Conservation (phyloP, 441 rosid genomes). For the Populus trichocarpa region DNA sequence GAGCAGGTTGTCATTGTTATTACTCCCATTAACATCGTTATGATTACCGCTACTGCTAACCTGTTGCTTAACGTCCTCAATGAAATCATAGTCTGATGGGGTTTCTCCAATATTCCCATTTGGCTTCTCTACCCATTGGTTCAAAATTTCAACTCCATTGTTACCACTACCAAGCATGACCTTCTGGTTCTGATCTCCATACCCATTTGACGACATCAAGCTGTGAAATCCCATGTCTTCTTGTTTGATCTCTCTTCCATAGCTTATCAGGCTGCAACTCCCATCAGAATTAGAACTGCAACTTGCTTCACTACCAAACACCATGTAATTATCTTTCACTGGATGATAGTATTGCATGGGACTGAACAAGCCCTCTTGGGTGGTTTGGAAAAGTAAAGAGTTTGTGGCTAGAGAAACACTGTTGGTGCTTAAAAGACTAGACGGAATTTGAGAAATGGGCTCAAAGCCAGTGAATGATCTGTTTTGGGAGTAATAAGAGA, state of each 20-base stretch:
- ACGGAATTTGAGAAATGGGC: conserved; percentile 25
- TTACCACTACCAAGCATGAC: conserved; percentile 30
- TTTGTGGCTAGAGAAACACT: conserved; percentile 8
- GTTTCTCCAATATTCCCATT: conserved; percentile 27
- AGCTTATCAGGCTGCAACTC: conserved; percentile 42
- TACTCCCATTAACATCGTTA: background rate
- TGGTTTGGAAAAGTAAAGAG: conserved; percentile 22
- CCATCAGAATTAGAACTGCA: conserved; percentile 54
- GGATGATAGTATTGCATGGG: conserved; percentile 31
- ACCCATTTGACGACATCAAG: conserved; percentile 18
- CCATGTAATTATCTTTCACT: conserved; percentile 36
- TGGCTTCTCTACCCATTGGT: conserved; percentile 29
- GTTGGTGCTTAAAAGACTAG: conserved; percentile 22
- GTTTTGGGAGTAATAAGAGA: conserved; percentile 24
- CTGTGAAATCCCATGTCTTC: conserved; percentile 34
- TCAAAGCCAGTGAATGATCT: conserved; percentile 40
- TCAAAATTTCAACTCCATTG: conserved; percentile 24
- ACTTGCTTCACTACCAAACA: conserved; percentile 52
- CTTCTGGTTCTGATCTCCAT: conserved; percentile 29
- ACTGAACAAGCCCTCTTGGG: conserved; percentile 27
- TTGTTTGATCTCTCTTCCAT: conserved; percentile 41
- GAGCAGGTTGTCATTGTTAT: conserved; percentile 8
- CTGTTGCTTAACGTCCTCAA: conserved; percentile 47
- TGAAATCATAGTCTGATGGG: conserved; percentile 23
- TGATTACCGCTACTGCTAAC: conserved; percentile 24